Evolutionary conservation across 2,329 filamentous ascomycete genomes (phyloP).

Genomic region (Monilinia laxa): DNA sequence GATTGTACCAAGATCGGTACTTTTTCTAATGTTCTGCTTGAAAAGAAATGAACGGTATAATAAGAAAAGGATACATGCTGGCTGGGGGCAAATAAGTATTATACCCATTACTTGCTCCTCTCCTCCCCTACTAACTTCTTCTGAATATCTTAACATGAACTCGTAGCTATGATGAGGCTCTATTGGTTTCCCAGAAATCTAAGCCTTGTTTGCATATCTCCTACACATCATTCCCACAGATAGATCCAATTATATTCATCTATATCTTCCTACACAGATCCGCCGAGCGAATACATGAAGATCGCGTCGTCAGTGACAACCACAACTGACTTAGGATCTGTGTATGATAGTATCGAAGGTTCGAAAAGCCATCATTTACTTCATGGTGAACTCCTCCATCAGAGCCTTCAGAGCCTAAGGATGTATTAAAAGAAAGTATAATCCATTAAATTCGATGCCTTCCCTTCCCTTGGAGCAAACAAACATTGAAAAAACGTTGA

Average conservation of each 20-base stretch:
- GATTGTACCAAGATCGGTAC: not conserved
- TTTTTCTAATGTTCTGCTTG: not conserved
- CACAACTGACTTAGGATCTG: not conserved
- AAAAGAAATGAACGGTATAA: not conserved
- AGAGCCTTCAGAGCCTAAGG: not conserved
- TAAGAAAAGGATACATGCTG: not conserved
- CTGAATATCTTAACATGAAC: constrained; percentile 15
- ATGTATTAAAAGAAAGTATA: not conserved
- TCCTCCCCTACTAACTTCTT: constrained; percentile 4
- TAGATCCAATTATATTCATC: constrained; percentile 7
- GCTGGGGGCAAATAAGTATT: not conserved
- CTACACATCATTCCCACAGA: constrained; percentile 10
- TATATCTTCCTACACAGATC: not conserved
- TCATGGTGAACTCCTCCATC: not conserved
- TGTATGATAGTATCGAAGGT: not conserved
- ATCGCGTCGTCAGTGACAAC: not conserved
- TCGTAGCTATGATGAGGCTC: not conserved
- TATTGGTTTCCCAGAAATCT: not conserved
- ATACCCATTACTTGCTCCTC: not conserved
- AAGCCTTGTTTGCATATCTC: constrained; percentile 12
- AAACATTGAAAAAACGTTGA: not conserved
- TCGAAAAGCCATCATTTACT: not conserved
- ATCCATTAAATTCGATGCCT: not conserved
- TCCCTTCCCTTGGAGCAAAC: not conserved
- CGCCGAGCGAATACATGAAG: not conserved